Evolutionary conservation across 192 early-diverging fungal genomes (phyloP), one percentile per base, ranked within the genome.

Genomic region (Rhizophagus clarus): DNA sequence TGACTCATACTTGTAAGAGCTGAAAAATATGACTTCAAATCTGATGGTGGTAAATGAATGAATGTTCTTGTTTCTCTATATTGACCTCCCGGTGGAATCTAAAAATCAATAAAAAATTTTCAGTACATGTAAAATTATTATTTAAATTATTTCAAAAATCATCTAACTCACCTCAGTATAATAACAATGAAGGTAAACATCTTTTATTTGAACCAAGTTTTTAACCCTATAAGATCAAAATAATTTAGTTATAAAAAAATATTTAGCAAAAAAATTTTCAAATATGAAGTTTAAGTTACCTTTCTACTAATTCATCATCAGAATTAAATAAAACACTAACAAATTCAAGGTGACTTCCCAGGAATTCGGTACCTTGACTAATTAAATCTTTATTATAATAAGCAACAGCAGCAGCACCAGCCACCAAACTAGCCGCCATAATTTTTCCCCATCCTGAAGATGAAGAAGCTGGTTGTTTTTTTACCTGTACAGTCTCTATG

Each of bases 341-440:
- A 83, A 86, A 90, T 72, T 89, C 81, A 4, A 90, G 49, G 61
- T 90, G 85, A 8, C 85, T 85, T 61, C 79, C 84, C 2, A 82
- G 64, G 62, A 84, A 85, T 3, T 77, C 80, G 49, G 87, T 63
- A 15, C 84, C 82, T 17, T 29, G 24, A 56, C 64, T 34, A 70
- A 87, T 73, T 12, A 73, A 81, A 17, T 87, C 84, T 73, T 83
- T 76, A 49, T 83, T 77, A 51, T 83, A 63, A 20, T 85, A 84
- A 3, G 86, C 82, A 3, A 9, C 40, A 42, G 83, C 85, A 2
- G 84, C 84, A 1, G 84, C 89, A 7, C 83, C 77, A 1, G 82
- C 87, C 2, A 82, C 83, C 26, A 81, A 82, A 11, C 81, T 88
- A 7, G 86, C 83, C 5, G 81, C 83, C 24, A 84, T 82, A 3